A percentile compares a stretch with the other conserved stretches of the same genome.
phyloP scores from a whole-genome alignment of 2,329 filamentous ascomycete species.

The Colletotrichum karsti region DNA sequence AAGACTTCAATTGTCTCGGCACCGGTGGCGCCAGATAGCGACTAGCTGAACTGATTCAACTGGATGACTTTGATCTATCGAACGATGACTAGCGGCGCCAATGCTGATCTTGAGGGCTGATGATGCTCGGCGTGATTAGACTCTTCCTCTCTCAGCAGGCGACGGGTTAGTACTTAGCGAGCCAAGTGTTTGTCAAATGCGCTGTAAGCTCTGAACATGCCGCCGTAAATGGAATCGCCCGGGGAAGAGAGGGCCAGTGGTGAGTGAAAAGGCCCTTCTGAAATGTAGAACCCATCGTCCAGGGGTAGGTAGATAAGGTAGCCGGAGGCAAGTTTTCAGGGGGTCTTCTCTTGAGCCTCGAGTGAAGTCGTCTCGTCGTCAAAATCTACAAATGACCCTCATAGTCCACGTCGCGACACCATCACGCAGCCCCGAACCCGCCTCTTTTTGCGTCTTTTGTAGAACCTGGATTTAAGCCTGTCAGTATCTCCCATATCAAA shows the following conservation, averaged over 20 bases:
- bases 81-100: background rate
- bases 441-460: too few species aligned
- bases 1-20: background rate
- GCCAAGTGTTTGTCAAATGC: too few species aligned
- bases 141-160: too few species aligned
- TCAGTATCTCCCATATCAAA: background rate
- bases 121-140: background rate
- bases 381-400: background rate
- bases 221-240: too few species aligned
- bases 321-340: background rate
- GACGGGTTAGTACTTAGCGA: too few species aligned
- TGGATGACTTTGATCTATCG: background rate
- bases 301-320: background rate
- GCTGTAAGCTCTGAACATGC: too few species aligned
- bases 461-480: background rate
- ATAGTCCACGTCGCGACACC: background rate
- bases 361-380: background rate
- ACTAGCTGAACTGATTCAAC: background rate
- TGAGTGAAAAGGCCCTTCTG: too few species aligned
- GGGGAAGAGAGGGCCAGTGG: too few species aligned
- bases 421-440: too few species aligned
- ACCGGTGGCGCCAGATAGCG: background rate
- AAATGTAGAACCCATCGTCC: background rate
- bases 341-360: background rate
- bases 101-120: background rate